phyloP scores from a whole-genome alignment of 495 filamentous ascomycete species.

The Acidiella bohemica region DNA sequence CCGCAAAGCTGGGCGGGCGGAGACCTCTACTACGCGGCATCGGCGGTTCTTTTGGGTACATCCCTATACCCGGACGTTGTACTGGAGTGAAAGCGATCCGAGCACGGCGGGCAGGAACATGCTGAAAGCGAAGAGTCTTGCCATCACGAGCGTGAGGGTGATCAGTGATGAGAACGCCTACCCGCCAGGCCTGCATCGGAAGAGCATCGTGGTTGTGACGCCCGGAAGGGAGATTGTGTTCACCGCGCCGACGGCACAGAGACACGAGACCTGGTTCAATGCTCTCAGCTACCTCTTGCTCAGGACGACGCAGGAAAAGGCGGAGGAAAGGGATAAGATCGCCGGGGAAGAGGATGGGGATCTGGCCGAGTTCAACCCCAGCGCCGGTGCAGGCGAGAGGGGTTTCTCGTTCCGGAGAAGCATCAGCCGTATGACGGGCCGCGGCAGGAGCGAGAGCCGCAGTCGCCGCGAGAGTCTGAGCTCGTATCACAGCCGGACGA shows the following conservation, averaged over 20 bases:
- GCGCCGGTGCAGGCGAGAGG: too few species aligned
- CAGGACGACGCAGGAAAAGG: constrained; percentile 49
- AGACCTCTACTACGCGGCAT: constrained; percentile 78
- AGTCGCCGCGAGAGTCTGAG: constrained; percentile 64
- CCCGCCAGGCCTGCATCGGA: constrained; percentile 85
- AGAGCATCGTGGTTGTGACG: constrained; percentile 81
- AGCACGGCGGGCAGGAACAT: constrained; percentile 54
- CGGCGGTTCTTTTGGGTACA: constrained; percentile 98
- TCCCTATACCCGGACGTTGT: constrained; percentile 89
- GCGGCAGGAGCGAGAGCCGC: constrained; percentile 31
- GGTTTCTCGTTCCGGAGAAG: constrained; percentile 34
- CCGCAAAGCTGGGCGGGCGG: constrained; percentile 69
- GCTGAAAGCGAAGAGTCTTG: constrained; percentile 83
- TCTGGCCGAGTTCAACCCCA: constrained; percentile 82
- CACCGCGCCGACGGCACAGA: constrained; percentile 81
- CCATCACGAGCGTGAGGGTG: constrained; percentile 83
- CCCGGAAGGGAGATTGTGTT: constrained; percentile 81
- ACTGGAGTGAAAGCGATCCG: constrained; percentile 92
- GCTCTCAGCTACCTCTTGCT: constrained; percentile 85
- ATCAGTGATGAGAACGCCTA: constrained; percentile 93
- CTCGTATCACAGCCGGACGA: constrained; percentile 65
- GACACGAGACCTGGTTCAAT: constrained; percentile 98
- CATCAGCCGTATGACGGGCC: constrained; percentile 36
- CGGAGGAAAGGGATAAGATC: constrained; percentile 34
- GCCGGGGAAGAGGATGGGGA: constrained; percentile 71